A percentile compares a stretch with the other conserved stretches of the same genome.
Evolutionary conservation across 768 basidiomycete species (phyloP).

Genomic region (Steccherinum ochraceum): DNA sequence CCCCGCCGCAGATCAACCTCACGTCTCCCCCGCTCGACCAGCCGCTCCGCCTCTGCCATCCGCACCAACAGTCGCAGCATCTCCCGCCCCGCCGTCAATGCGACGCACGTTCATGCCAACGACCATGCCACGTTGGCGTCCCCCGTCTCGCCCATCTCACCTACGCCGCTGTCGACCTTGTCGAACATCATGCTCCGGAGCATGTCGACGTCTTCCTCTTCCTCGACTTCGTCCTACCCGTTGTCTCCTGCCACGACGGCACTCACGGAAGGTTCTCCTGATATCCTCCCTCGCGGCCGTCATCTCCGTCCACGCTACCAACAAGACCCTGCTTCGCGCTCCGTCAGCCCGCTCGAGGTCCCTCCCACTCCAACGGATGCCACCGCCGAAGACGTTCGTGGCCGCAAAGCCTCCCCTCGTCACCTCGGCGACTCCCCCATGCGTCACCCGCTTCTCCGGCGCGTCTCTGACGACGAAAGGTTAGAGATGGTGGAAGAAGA

Average conservation of each 20-base stretch:
- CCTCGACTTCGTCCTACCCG: conserved; percentile 8
- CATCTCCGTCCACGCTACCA: conserved; percentile 10
- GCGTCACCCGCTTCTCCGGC: conserved; percentile 6
- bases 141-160: conserved; percentile 5
- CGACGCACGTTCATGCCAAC: conserved; percentile 19
- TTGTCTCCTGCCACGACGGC: conserved; percentile 9
- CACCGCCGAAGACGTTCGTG: conserved; percentile 11
- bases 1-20: conserved; percentile 1
- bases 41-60: conserved; percentile 32
- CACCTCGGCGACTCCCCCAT: conserved; percentile 6
- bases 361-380: conserved; percentile 36
- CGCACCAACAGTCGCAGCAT: conserved; percentile 33
- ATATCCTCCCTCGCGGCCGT: conserved; percentile 12
- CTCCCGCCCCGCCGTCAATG: conserved; percentile 29
- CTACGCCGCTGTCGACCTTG: conserved; percentile 16
- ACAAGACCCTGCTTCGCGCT: conserved; percentile 30
- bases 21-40: conserved; percentile 29
- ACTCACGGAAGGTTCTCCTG: conserved; percentile 3
- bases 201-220: conserved; percentile 15
- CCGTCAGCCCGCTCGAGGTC: conserved; percentile 40
- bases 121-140: conserved; percentile 13
- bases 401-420: conserved; percentile 11
- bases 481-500: conserved; percentile 1
- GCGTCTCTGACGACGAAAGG: conserved; percentile 6
- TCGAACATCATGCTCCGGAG: conserved; percentile 20